Evolutionary conservation across 2,329 filamentous ascomycete genomes (phyloP), one percentile per base, ranked within the genome.

Genomic region (Phymatotrichopsis omnivora): DNA sequence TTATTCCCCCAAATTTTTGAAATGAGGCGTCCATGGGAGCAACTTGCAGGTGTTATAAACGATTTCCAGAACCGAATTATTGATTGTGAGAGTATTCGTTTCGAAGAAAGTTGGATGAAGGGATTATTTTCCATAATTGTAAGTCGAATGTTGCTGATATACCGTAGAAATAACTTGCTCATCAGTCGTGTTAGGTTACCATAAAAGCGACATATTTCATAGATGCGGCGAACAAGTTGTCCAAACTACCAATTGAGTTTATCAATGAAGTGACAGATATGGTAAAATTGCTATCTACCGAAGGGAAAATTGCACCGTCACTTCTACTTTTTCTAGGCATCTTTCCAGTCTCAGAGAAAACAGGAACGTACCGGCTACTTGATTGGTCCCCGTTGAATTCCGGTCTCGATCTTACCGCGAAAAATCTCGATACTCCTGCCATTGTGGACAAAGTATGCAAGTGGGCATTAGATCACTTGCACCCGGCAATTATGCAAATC

Each of bases 71-170:
- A 8, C 4, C 28, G 22, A 8, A 11, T 24, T 16, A 20, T 38
- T 11, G 24, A 39, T 16, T 44, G 44, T 30, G 16, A 33, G 5
- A 27, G 7, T 8, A 34, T 48, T 12, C 16, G 2, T 7, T 48
- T 48, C 31, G 8, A 28, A 2, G n/a, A 19, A 10, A 19, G 2
- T 30, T 48, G 45, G 45, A 48, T 44, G 45, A 48, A 44, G 5
- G 39, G 44, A 17, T 10, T 48, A 14, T 48, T 48, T 44, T 33
- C 43, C 29, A 39, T 44, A 5, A 34, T 45, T 6, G 45, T 48
- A 35, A 30, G 33, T 19, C n/a, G n/a, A n/a, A n/a, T n/a, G n/a
- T n/a, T n/a, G n/a, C n/a, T n/a, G n/a, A n/a, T n/a, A n/a, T n/a
- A n/a, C n/a, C n/a, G n/a, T 8, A n/a, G n/a, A n/a, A n/a, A n/a